Base-by-base conservation (phyloP, 768 basidiomycete genomes). In the Russula olivacea region DNA sequence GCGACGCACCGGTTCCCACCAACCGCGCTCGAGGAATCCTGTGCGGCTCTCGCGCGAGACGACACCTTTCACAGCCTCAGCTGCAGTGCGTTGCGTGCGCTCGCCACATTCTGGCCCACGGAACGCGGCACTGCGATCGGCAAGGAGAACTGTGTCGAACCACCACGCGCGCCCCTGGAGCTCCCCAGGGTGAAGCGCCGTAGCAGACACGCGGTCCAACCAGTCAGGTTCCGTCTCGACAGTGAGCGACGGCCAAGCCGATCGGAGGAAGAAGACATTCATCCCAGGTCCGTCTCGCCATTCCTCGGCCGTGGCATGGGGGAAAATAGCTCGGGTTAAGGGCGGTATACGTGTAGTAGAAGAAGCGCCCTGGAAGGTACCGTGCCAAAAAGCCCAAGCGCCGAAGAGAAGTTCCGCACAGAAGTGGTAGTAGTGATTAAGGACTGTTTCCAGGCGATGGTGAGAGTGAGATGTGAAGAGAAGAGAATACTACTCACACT, bases 371-470 rank as follows among this genome's bases (percentile, higher is more conserved):
- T 65, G 62, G 64, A 71, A 73, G 7, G 85, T 79, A 40, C 86
- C 85, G 50, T 78, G 76, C 86, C 86, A 90, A 68, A 90, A 81
- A 1, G 88, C 81, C 80, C 89, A 90, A 3, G 81, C 75, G 36
- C 91, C 91, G 36, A 93, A 76, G 61, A 91, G 75, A 52, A 91
- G 82, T 71, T 94, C 92, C 0, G 88, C 92, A 36, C 87, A 88
- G 63, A 91, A 86, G 74, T 93, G 92, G 73, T 93, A 93, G 72
- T 92, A 93, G 71, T 93, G 92, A 51, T 79, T 76, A n/a, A 93
- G 79, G 79, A 93, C 75, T 77, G 11, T 40, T 30, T 6, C 40
- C 40, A 25, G 0, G 19, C 61, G 10, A 65, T 28, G 28, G n/a
- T 17, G 25, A 12, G 21, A 12, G 4, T 28, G 6, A 32, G 25